Evolutionary conservation across 176 grass and related monocot species (phyloP), one percentile per base, ranked within the genome.

Genomic region (Neostapfia colusana): DNA sequence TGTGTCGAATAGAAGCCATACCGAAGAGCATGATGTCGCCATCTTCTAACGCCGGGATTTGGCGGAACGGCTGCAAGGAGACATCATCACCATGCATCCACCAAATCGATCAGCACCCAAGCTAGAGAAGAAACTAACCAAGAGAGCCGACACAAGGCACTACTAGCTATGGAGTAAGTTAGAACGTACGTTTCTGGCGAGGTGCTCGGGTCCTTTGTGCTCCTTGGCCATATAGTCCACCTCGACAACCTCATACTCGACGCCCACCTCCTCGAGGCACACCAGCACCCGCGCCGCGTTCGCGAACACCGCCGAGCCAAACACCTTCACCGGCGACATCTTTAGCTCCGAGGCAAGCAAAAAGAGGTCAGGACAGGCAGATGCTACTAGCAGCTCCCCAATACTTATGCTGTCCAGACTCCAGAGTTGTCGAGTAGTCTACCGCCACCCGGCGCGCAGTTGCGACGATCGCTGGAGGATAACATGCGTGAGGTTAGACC

Each of bases 31-130:
- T 17, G 21, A 80, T 42, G 46, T 88, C 69, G 10, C 85, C 85
- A 11, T 88, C 85, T 50, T 83, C 58, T 28, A 88, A 69, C 11
- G 80, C 85, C 6, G 85, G 80, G 16, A 88, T 65, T 4, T 79
- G 80, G 0, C 85, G 75, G 36, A 88, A 88, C 12, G 80, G 86
- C 86, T 88, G 67, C 38, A 65, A 59, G 25, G 12, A 15, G 8
- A 31, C n/a, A 56, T 56, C 48, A n/a, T 1, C 46, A 18, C 45
- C 14, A 48, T 4, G 49, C 7, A n/a, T n/a, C n/a, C n/a, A 53
- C 50, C 7, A 53, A 14, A 14, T 50, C 4, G 1, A 50, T 50
- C 50, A 53, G 13, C 12, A 18, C 18, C 15, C 15, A 50, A 50
- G 12, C 18, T 3, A 46, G 15, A n/a, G n/a, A n/a, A n/a, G 12